Evolutionary conservation across 1,284 basidiomycete genomes (phyloP), one percentile per base, ranked within the genome.

Genomic region (Agaricales sp.): DNA sequence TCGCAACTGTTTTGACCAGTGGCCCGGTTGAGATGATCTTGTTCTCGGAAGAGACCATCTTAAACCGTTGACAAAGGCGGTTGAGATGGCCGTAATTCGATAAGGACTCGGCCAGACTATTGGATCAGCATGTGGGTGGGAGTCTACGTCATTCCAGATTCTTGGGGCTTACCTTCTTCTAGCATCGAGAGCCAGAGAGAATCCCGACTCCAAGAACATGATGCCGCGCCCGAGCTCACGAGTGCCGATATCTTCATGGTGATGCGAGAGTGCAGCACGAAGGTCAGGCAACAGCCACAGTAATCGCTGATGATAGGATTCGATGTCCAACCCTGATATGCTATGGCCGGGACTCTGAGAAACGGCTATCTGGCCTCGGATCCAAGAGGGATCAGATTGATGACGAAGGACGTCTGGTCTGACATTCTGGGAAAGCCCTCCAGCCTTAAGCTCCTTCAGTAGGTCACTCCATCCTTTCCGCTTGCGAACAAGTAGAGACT

Each of bases 381-480:
- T 67, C 81, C 84, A 83, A 43, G 72, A 67, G n/a, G 69, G 63
- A 53, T 82, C 81, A 44, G 71, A 68, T 57, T 92, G 84, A 45
- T 69, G 75, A 8, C 68, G 67, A 3, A 91, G 71, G 44, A 86
- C 62, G 37, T 92, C 86, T 1, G 90, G 78, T 55, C 83, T 85
- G 21, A 91, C 69, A 51, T 79, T 85, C 20, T 73, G 66, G 0
- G 89, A 74, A 51, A 98, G 74, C 3, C 96, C 96, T 23, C 82
- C 70, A 1, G 78, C 77, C 59, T 90, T 90, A 35, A 98, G 71
- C 59, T 94, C 90, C 66, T 92, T 95, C 54, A 97, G 71, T 18
- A 98, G 70, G 61, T 98, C 92, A 22, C 86, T 82, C 79, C 87
- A 94, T 1, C 93, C 94, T 61, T 92, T 92, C 52, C 88, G 75